Percentiles rank a stretch among this genome's conserved stretches.
Evolutionary conservation across 345 rosid species (phyloP).

Genomic region (Draba incana): DNA sequence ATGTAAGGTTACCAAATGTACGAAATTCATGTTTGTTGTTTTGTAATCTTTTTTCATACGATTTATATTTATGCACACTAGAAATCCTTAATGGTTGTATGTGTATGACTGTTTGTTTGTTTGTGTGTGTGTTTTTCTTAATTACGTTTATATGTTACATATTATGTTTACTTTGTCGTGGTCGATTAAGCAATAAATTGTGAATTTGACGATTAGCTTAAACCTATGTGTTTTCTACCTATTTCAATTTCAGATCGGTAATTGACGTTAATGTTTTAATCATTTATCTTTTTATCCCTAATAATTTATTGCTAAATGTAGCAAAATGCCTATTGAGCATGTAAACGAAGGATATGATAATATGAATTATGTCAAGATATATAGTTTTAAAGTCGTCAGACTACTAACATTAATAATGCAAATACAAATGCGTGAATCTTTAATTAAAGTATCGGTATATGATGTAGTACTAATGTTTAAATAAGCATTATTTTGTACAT

Average conservation of each 20-base stretch:
- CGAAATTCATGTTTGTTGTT: slow-evolving; percentile 2
- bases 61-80: not conserved
- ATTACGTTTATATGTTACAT: not conserved
- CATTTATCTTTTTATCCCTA: not conserved
- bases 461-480: no score
- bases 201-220: not conserved
- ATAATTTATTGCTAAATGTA: not conserved
- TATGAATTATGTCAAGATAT: no score
- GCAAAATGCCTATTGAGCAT: not conserved
- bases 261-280: no score
- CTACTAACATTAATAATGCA: no score
- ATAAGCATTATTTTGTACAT: no score
- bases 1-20: slow-evolving; percentile 6
- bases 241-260: not conserved
- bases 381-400: no score
- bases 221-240: not conserved
- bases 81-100: not conserved
- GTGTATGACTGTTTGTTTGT: not conserved
- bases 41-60: not conserved
- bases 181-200: no score
- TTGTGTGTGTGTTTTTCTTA: not conserved
- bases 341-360: no score
- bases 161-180: not conserved
- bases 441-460: no score
- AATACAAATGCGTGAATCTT: no score